Base-by-base conservation (phyloP, 2,329 filamentous ascomycete species). In the Colletotrichum navitas region DNA sequence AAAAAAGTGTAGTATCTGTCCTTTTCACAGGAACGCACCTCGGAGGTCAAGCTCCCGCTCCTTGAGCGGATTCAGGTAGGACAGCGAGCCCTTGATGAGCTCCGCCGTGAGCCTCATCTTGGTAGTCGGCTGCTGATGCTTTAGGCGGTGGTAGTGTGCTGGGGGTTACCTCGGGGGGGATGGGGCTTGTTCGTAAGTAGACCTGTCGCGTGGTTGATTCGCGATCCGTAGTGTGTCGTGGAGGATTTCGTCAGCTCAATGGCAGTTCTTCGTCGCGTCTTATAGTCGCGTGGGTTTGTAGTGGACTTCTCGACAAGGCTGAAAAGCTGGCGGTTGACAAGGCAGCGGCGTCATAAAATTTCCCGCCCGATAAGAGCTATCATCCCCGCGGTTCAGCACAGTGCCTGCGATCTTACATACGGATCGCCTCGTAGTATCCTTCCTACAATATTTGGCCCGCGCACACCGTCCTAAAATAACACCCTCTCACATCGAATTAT, bases 31-130 rank as follows among this genome's bases (percentile, higher is more conserved):
- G 84, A 84, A 89, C 94, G 91, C 93, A 98, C 96, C 96, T 97
- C 96, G 92, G 79, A 99, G 94, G 88, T 98, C 95, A 83, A 99
- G 91, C 90, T 99, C 96, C 84, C 96, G 94, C 89, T 99, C 96
- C 86, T 96, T 97, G 83, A 99, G 90, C 82, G 95, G 95, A 85
- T 98, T 99, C 85, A 98, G 93, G 88, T 98, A 99, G 82, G 95
- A 98, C 77, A 97, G 92, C 81, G 96, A 97, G 83, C 90, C 91
- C 84, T 94, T 90, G 85, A 99, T 97, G 79, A 98, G 91, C 83
- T 98, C 96, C 77, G 94, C 92, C 74, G 95, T 98, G 85, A 99
- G 91, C 88, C 95, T 92, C 96, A 99, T 98, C 76, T 80, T 85
- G 82, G 77, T 66, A 63, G 70, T 63, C 51, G 47, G 51, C 69